Base-by-base conservation (phyloP, 495 filamentous ascomycete species). In the Darksidea phi region DNA sequence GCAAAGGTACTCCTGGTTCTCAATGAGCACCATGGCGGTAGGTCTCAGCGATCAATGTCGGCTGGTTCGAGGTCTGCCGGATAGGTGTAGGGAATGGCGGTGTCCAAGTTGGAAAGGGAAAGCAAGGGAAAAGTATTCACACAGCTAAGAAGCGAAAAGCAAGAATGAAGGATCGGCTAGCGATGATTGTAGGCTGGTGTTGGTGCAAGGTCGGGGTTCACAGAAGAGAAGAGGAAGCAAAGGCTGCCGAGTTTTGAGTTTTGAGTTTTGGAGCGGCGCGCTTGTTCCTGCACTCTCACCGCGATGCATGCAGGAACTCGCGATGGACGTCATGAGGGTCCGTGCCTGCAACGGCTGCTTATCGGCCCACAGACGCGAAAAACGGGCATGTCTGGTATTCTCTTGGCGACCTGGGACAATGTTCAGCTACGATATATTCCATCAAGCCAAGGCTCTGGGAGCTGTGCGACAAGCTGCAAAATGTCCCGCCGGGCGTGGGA, bases 1-100 rank as follows among this genome's bases (percentile, higher is more conserved):
- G 53, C 87, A 88, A 70, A 90, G 80, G 72, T 90, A 90, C 67
- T 89, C 88, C 71, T 92, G 83, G 61, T 86, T 81, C 70, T 94
- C 92, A 64, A 92, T 85, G 68, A 93, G 79, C 62, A 95, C 91
- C 93, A 97, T 97, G 60, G 36, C 48, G 47, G 38, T 57, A 43
- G 57, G 51, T 37, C 28, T 20, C 45, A 12, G 50, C 11, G 11
- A 45, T 12, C 10, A 32, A 32, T 0, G 17, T 45, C 17, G 34
- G 6, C 20, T 6, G 26, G 37, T 25, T 52, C 25, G 38, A 37
- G 46, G 53, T 28, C 13, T 23, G 59, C 11, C 2, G 12, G 24
- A 7, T 34, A 43, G 47, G 20, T 42, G 46, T 23, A 50, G 32
- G 12, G 17, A 36, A 38, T 20, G 53, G 43, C 51, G 51, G 46